phyloP scores from a whole-genome alignment of 1,284 basidiomycete genomes.

The Abortiporus biennis region DNA sequence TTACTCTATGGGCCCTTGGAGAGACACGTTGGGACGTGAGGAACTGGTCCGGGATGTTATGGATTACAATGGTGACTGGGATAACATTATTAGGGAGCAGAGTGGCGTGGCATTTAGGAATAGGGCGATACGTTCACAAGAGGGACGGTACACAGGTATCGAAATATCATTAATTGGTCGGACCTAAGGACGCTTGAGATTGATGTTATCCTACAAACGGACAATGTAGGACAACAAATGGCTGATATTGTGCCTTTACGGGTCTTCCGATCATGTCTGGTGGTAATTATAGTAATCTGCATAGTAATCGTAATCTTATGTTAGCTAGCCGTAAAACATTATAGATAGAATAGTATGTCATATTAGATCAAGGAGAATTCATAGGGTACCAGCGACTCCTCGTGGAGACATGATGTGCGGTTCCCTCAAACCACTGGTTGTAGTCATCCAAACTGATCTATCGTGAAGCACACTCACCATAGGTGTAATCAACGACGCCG shows the following conservation, averaged over 20 bases:
- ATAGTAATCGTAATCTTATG: too few relatives aligned
- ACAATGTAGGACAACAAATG: too few relatives aligned
- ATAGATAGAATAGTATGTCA: constrained; percentile 46
- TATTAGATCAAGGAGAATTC: constrained; percentile 84
- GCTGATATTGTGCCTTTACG: too few relatives aligned
- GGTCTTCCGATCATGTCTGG: too few relatives aligned
- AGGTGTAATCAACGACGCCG: too few relatives aligned
- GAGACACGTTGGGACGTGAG: constrained; percentile 54
- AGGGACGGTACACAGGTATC: constrained; percentile 48
- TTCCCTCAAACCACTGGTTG: constrained; percentile 67
- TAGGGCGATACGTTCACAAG: constrained; percentile 63
- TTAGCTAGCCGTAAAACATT: background rate
- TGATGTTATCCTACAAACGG: too few relatives aligned
- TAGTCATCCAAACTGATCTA: constrained; percentile 47
- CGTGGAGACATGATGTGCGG: constrained; percentile 28
- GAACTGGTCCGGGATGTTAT: constrained; percentile 58
- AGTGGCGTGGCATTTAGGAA: constrained; percentile 63
- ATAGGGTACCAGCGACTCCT: constrained; percentile 39
- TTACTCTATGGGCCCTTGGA: constrained; percentile 70
- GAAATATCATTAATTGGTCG: too few relatives aligned
- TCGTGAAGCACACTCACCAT: constrained; percentile 10
- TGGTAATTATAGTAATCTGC: too few relatives aligned
- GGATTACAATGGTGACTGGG: constrained; percentile 60
- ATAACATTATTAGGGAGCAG: constrained; percentile 61
- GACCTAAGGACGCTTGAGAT: too few relatives aligned